Base-by-base conservation (phyloP, 768 basidiomycete species). In the Panaeolus papilionaceus region DNA sequence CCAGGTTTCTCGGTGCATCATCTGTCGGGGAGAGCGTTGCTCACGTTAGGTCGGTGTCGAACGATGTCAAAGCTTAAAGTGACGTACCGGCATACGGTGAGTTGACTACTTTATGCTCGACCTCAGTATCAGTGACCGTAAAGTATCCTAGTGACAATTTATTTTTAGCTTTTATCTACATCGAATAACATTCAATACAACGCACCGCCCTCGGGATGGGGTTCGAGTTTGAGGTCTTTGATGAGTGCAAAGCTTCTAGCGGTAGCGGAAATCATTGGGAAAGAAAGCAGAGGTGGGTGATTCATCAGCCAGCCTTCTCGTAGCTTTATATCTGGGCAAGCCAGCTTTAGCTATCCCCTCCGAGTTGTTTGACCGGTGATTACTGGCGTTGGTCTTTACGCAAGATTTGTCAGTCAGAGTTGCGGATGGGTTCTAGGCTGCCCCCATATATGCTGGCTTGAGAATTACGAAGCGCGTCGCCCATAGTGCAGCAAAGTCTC, bases 1-100 rank as follows among this genome's bases (percentile, higher is more conserved):
- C 80, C 16, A 86, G 71, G 11, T 77, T 71, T 4, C 82, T 76
- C 11, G 67, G 67, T 38, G 75, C 71, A 20, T 73, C 70, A 16
- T 61, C 67, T 68, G 28, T 8, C 20, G 18, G 18, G 38, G 42
- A 44, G 42, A 12, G 14, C 2, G 42, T 44, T 14, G 14, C 18
- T 65, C 16, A 39, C 28, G 28, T 54, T 40, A 42, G 20, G 33
- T n/a, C 28, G 10, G 28, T 7, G 14, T 37, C 40, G 26, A 23
- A 39, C 18, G 3, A 45, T 51, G 8, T 11, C 4, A 42, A 18
- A 42, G 14, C 4, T 9, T 45, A 4, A 26, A 20, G 16, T 23
- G 10, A 62, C 64, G 66, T 65, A 72, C 72, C 69, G 38, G 68
- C 65, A 38, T 72, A 75, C 11, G 72, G 72, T 7, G 71, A 72